Evolutionary conservation across 2,329 filamentous ascomycete genomes (phyloP), one percentile per base, ranked within the genome.

Genomic region (Eurotiales sp.): DNA sequence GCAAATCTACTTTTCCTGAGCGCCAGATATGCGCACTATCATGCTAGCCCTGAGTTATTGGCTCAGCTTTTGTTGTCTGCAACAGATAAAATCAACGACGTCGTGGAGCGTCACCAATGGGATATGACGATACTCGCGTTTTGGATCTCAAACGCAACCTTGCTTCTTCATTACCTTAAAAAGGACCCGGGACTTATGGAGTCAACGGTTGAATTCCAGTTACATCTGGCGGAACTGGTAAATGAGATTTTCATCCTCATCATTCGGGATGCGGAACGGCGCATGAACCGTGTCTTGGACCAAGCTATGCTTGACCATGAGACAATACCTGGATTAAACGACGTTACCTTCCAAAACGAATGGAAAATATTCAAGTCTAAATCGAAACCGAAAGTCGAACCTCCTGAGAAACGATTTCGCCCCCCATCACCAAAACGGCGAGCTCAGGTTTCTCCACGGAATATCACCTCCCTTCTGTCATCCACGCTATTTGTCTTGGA

Each of bases 51-150:
- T 2, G 91, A 96, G 56, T 78, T 99, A 8, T 75, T 99, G 8
- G 85, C 83, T 15, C 86, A 87, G 39, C 80, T 97, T 22, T 81
- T 99, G 14, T 79, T 88, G 22, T 86, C 87, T 30, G 90, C 93
- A 32, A 95, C 95, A 81, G 90, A 95, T 64, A 93, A 92, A 70
- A 97, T 99, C 62, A 97, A 97, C 65, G 86, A 90, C 44, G 90
- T 96, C 25, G 90, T 99, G n/a, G 93, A 97, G 70, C 82, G 82
- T 55, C 85, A 92, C 64, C 93, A 99, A 66, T 97, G 93, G 93
- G 93, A 99, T 66, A 99, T 99, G 93, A 99, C 93, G 0, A 96
- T 99, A 59, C 77, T 99, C 32, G 93, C 93, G 2, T 99, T 99
- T 66, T 99, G 93, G 93, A 90, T 96, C 63, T 97, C 93, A 1